These are phyloP conservation scores for Pholiota conissans DNA, from an alignment of 768 basidiomycete genomes.

Conservation along the genomic window DNA sequence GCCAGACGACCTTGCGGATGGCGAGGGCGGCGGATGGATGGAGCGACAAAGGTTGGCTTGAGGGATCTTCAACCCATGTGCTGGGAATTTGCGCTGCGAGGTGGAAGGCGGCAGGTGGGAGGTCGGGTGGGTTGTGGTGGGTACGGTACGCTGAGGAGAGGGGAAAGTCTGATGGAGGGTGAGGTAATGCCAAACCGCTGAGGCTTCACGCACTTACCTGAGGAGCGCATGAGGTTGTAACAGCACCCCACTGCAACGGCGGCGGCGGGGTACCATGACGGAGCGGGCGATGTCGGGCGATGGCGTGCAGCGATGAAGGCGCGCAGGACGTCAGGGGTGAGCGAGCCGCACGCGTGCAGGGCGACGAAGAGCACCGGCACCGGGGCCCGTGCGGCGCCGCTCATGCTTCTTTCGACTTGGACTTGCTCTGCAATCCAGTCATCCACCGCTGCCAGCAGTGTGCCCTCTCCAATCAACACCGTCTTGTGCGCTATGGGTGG, in stretches of 20 bases:
- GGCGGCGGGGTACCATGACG: constrained; percentile 49
- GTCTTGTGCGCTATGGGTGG: constrained; percentile 55
- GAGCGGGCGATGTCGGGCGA: not conserved
- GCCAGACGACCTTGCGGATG: constrained; percentile 69
- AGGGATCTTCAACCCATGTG: constrained; percentile 50
- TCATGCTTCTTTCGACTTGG: not conserved
- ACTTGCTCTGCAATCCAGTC: constrained; percentile 46
- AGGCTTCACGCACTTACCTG: constrained; percentile 37
- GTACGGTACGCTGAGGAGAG: constrained; percentile 36
- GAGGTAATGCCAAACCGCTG: too few species aligned
- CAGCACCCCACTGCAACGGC: constrained; percentile 75
- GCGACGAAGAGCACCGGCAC: constrained; percentile 63
- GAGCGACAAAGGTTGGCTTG: too few species aligned
- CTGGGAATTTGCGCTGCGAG: constrained; percentile 72
- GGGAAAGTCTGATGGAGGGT: constrained; percentile 54
- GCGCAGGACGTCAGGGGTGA: constrained; percentile 66
- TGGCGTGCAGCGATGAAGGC: constrained; percentile 38
- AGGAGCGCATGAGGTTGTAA: constrained; percentile 65
- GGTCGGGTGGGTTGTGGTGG: constrained; percentile 33
- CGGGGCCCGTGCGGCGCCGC: constrained; percentile 10
- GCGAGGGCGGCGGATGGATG: constrained; percentile 44
- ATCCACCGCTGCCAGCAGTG: constrained; percentile 45
- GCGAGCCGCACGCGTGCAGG: constrained; percentile 75
- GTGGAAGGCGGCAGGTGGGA: constrained; percentile 58
- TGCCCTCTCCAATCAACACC: constrained; percentile 49